phyloP scores from a whole-genome alignment of 2,329 filamentous ascomycete species.

The Diplocarpon mali region DNA sequence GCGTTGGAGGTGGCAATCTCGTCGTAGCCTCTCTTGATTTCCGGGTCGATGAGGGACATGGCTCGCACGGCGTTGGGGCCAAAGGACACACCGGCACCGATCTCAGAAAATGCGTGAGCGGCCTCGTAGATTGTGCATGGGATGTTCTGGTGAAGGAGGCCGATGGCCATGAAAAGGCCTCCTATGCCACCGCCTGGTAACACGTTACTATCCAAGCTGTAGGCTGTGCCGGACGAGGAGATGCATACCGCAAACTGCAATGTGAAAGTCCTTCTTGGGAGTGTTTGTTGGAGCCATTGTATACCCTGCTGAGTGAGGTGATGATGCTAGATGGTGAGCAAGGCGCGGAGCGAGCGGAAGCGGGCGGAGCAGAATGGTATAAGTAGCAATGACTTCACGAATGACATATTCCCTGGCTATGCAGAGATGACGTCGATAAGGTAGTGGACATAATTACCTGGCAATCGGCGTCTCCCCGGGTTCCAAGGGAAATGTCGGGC shows the following conservation, averaged over 20 bases:
- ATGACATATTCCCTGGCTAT: too few relatives aligned
- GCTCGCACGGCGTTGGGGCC: constrained; percentile 24
- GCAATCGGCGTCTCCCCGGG: too few relatives aligned
- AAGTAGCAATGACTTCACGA: too few relatives aligned
- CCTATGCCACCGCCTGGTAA: constrained; percentile 23
- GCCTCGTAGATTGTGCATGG: constrained; percentile 24
- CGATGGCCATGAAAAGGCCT: constrained; percentile 23
- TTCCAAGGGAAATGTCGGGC: too few relatives aligned
- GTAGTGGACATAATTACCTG: too few relatives aligned
- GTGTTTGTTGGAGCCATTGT: constrained; percentile 11
- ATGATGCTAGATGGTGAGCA: neutral
- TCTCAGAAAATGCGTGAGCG: constrained; percentile 24
- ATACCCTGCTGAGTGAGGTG: neutral
- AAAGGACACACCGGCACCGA: constrained; percentile 26
- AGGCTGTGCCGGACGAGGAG: neutral
- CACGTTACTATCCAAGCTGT: neutral
- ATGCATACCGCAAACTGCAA: constrained; percentile 23
- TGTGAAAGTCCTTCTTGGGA: constrained; percentile 22
- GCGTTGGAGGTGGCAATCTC: constrained; percentile 19
- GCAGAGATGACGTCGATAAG: too few relatives aligned
- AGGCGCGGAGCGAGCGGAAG: too few relatives aligned
- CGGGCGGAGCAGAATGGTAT: too few relatives aligned
- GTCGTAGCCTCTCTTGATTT: constrained; percentile 20
- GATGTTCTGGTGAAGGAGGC: constrained; percentile 23
- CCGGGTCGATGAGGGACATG: constrained; percentile 23